A percentile compares a stretch with the other conserved stretches of the same genome.
Conservation (phyloP, 768 basidiomycete species). For the Lentinula lateritia region DNA sequence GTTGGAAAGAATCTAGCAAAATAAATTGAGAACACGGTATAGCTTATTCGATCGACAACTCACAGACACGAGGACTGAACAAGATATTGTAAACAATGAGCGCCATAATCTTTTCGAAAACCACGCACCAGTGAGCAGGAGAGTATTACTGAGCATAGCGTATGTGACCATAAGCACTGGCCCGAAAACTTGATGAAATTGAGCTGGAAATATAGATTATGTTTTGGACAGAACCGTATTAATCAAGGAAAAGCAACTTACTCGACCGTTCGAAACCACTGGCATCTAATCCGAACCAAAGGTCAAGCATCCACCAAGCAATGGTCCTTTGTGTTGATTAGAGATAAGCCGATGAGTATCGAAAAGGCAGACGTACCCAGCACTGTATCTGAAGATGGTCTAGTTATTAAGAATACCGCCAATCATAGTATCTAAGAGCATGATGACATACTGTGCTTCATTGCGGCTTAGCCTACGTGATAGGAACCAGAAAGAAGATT, state of each 20-base stretch:
- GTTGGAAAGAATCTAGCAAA: constrained; percentile 78
- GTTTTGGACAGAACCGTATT: constrained; percentile 4
- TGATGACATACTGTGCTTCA: constrained; percentile 42
- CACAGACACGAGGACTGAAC: constrained; percentile 72
- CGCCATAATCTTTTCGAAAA: no score
- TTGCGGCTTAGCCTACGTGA: constrained; percentile 53
- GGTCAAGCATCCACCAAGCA: constrained; percentile 92
- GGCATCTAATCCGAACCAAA: constrained; percentile 95
- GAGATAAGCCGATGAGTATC: constrained; percentile 9
- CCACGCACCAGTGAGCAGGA: constrained; percentile 77
- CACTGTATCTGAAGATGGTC: constrained; percentile 6
- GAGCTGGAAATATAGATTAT: constrained; percentile 28
- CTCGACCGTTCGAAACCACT: constrained; percentile 80
- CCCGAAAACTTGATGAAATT: constrained; percentile 85
- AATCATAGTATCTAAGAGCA: not conserved
- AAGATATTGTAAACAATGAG: no score
- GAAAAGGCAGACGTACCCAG: constrained; percentile 25
- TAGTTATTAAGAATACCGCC: not conserved
- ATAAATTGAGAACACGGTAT: not conserved
- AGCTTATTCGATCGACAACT: constrained; percentile 17
- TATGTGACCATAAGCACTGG: constrained; percentile 89
- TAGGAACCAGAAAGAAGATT: not conserved
- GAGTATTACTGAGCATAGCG: constrained; percentile 87
- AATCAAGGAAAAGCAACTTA: constrained; percentile 29
- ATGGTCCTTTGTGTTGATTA: constrained; percentile 40